Evolutionary conservation across 2,329 filamentous ascomycete species (phyloP), one percentile per base, ranked within the genome.

Genomic region (Lecanicillium sp.): DNA sequence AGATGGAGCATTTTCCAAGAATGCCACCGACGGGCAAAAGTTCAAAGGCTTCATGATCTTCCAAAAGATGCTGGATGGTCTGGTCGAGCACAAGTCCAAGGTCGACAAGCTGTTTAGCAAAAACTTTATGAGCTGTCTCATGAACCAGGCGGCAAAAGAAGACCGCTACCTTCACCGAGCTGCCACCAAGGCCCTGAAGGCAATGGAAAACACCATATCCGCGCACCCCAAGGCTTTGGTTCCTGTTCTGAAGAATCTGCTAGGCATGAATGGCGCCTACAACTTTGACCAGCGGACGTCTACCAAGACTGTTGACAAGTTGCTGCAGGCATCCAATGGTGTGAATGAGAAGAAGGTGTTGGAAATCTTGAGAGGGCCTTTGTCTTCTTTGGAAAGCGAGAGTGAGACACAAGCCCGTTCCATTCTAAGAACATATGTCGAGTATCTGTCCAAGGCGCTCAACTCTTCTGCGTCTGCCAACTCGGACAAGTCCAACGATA

Each of bases 1-100:
- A 90, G 85, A 90, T 55, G 83, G 84, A 8, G 71, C 96, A 4
- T 96, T 97, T 56, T 82, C 86, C 5, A 77, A 82, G 41, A 79
- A 75, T 10, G 83, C 89, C 7, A 94, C 88, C 2, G 80, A 89
- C 31, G 87, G 89, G 49, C 84, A 94, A 40, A 97, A 96, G 60
- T 87, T 87, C 53, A 88, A 87, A 60, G 92, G 92, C 0, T 90
- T 97, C 61, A 79, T 89, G 52, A 74, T 97, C 3, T 87, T 96
- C 52, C 79, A 83, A 50, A 86, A 83, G 53, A 77, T 88, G 49
- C 64, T 96, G 4, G 64, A 72, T 32, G 65, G 66, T 4, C 60
- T 74, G 8, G 65, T 68, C 22, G 68, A 51, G 55, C 75, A 58
- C 17, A 53, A 53, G 14, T 37, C 48, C 41, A 73, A 71, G 49